Evolutionary conservation across 768 basidiomycete genomes (phyloP), one percentile per base, ranked within the genome.

Genomic region (Leccinum subgranulosum): DNA sequence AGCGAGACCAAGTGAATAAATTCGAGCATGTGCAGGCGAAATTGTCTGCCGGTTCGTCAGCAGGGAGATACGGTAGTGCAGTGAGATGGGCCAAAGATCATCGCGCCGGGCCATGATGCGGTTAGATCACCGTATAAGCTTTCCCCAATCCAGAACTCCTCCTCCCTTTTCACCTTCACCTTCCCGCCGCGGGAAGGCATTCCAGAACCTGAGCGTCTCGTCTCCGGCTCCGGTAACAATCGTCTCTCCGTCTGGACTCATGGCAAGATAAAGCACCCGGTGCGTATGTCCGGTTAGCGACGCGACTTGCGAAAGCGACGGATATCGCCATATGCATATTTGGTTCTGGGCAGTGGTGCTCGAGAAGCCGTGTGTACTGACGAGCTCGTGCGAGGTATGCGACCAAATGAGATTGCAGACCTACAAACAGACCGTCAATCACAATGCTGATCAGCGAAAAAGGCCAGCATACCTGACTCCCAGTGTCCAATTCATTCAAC

Each of bases 381-480:
- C 96, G 27, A 99, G 84, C 73, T 99, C 96, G 63, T 97, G 94
- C 2, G 96, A 96, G 7, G 92, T 98, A 33, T 87, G 76, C 0
- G 93, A 94, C 94, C 94, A 98, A 59, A 94, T 91, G 55, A 98
- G 84, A 75, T 98, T 98, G 79, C 95, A 98, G 43, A 98, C 93
- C 93, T 96, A n/a, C 21, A 49, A 43, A 6, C 48, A 46, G 27
- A 56, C 11, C 29, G 73, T 61, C 19, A 58, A 28, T 46, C 28
- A 46, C 54, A 12, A 48, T 10, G 27, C 6, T 4, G 12, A 5
- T 12, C 2, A 45, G 31, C 0, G 10, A 21, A 50, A 31, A 54
- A 6, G 28, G 2, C 0, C 7, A 0, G 43, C 53, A 65, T 57
- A 96, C 95, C 82, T 99, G 96, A 60, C 90, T 93, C 4, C 97